A percentile compares a stretch with the other conserved stretches of the same genome.
These are phyloP conservation scores for Lecanicillium sp. DNA, from an alignment of 2,329 filamentous ascomycete genomes.

Conservation along the genomic window DNA sequence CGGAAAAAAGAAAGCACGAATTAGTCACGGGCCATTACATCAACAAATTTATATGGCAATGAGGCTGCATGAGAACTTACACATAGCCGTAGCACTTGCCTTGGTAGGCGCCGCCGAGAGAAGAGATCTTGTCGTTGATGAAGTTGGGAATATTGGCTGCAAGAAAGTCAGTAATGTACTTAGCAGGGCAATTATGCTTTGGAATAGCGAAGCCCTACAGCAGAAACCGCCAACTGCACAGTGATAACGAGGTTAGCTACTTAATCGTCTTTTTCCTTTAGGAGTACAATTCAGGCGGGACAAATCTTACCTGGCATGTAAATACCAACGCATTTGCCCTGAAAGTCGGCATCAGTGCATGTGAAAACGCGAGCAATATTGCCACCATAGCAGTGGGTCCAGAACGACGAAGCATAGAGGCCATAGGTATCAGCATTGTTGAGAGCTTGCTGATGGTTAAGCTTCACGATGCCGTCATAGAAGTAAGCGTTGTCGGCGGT, in stretches of 20 bases:
- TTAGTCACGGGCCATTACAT: neutral
- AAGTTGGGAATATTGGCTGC: neutral
- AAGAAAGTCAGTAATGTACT: neutral
- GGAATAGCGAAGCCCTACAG: neutral
- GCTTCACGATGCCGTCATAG: neutral
- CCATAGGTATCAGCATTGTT: neutral
- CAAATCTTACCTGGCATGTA: neutral
- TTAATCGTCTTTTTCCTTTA: too few relatives aligned
- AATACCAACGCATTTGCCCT: neutral
- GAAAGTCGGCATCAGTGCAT: neutral
- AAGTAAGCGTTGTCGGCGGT: neutral
- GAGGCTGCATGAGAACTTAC: neutral
- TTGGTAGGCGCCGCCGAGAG: neutral
- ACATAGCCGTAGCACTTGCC: neutral
- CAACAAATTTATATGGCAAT: neutral
- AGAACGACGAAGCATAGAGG: neutral
- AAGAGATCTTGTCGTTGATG: neutral
- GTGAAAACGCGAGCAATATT: neutral
- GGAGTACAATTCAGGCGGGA: too few relatives aligned
- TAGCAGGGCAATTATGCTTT: neutral
- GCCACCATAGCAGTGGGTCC: neutral
- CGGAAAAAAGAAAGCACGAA: neutral
- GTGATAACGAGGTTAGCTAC: too few relatives aligned
- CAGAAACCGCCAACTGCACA: neutral
- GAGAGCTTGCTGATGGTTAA: neutral